These are phyloP conservation scores for Aspergillus alliaceus DNA, from an alignment of 2,329 filamentous ascomycete genomes.

Conservation along the genomic window DNA sequence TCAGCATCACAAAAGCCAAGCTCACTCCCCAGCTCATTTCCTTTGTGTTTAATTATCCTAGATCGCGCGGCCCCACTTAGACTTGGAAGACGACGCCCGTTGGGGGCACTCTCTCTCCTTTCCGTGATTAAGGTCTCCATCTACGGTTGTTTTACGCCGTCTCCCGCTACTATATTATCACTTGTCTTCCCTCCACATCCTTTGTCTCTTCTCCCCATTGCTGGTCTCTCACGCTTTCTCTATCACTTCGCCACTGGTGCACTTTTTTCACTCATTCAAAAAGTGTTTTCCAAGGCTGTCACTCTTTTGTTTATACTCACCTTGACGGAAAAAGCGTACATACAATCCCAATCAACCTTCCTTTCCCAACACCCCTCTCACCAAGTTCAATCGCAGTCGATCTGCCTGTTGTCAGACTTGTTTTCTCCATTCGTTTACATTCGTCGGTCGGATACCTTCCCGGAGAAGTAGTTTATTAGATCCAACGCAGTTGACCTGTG, in stretches of 20 bases:
- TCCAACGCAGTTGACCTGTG: constrained; percentile 34
- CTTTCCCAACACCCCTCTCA: not conserved
- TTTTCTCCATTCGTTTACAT: constrained; percentile 2
- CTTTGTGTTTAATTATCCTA: constrained; percentile 21
- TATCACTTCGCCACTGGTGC: constrained; percentile 20
- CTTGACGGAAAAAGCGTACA: constrained; percentile 16
- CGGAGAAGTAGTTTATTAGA: constrained; percentile 34
- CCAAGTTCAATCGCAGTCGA: constrained; percentile 30
- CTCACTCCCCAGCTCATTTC: constrained; percentile 2
- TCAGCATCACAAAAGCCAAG: not conserved
- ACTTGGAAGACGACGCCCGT: constrained; percentile 10
- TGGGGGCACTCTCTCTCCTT: constrained; percentile 11
- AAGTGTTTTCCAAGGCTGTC: constrained; percentile 32
- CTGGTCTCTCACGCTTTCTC: constrained; percentile 13
- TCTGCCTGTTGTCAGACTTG: constrained; percentile 28
- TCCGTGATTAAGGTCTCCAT: constrained; percentile 12
- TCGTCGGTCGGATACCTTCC: constrained; percentile 29
- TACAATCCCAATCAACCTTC: constrained; percentile 6
- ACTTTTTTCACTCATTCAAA: constrained; percentile 34
- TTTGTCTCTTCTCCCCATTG: constrained; percentile 13
- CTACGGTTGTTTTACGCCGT: not conserved
- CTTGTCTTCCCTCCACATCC: constrained; percentile 6
- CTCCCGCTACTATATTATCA: constrained; percentile 22
- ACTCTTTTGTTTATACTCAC: constrained; percentile 29
- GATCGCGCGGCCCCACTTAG: constrained; percentile 21